Percentiles rank a stretch among this genome's conserved stretches.
Conservation (phyloP, 2,329 filamentous ascomycete genomes). For the Alternaria rosae region DNA sequence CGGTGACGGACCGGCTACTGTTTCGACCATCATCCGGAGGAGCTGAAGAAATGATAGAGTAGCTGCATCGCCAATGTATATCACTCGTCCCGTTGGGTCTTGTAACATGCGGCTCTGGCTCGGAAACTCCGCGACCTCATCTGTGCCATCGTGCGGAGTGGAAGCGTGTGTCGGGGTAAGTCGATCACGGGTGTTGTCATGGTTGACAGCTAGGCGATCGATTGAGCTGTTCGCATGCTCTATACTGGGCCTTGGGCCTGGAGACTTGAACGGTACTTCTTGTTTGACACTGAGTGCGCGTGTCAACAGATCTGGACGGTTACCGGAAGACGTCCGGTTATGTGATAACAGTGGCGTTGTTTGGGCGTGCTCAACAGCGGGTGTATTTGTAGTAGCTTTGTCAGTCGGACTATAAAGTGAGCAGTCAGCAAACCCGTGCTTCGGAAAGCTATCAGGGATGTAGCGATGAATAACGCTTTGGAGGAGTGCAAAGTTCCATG, state of each 20-base stretch:
- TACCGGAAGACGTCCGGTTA: conserved; percentile 25
- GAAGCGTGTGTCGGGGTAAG: conserved; percentile 42
- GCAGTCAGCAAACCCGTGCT: neutral
- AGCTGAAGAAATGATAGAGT: conserved; percentile 68
- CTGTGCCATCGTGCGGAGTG: conserved; percentile 53
- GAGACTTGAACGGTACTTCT: conserved; percentile 29
- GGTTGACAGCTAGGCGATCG: conserved; percentile 33
- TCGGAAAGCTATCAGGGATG: neutral
- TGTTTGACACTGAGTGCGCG: conserved; percentile 24
- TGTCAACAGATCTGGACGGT: conserved; percentile 9
- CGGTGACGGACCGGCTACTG: conserved; percentile 60
- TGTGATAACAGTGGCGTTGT: conserved; percentile 28
- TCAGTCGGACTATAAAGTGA: conserved; percentile 20
- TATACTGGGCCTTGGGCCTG: conserved; percentile 30
- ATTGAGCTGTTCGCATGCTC: conserved; percentile 34
- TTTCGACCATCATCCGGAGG: conserved; percentile 67
- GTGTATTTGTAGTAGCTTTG: conserved; percentile 29
- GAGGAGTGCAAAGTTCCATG: neutral
- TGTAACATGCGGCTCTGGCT: conserved; percentile 66
- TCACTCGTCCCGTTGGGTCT: conserved; percentile 64
- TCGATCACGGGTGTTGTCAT: conserved; percentile 27
- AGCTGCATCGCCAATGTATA: conserved; percentile 70
- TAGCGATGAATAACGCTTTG: neutral
- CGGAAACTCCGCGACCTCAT: conserved; percentile 65
- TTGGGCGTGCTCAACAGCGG: conserved; percentile 29